Percentiles rank a stretch among this genome's conserved stretches.
phyloP scores from a whole-genome alignment of 1,284 basidiomycete genomes.

The Papiliotrema flavescens region DNA sequence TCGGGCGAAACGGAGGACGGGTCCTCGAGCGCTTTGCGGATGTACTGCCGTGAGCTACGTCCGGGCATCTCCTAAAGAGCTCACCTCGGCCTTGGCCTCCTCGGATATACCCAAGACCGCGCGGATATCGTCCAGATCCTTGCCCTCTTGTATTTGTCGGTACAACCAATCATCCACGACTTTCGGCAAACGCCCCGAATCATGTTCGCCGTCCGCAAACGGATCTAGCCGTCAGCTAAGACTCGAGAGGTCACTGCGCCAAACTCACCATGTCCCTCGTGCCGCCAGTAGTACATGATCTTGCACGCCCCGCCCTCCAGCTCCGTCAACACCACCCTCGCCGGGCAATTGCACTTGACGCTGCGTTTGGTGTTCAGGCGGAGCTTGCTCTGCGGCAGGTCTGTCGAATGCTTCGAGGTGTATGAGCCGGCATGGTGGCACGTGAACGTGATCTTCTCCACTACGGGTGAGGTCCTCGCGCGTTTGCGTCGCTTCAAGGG shows the following conservation, averaged over 20 bases:
- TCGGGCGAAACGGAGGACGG: slow-evolving; percentile 27
- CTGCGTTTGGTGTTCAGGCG: slow-evolving; percentile 44
- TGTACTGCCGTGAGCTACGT: slow-evolving; percentile 20
- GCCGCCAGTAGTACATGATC: slow-evolving; percentile 42
- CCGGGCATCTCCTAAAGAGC: background rate
- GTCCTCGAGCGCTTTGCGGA: slow-evolving; percentile 33
- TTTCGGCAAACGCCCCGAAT: slow-evolving; percentile 38
- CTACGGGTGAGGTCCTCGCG: slow-evolving; percentile 31
- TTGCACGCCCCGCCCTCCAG: slow-evolving; percentile 36
- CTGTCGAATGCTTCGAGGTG: slow-evolving; percentile 34
- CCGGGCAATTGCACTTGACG: slow-evolving; percentile 45
- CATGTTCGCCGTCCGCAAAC: slow-evolving; percentile 34
- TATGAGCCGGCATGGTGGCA: slow-evolving; percentile 46
- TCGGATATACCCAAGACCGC: slow-evolving; percentile 34
- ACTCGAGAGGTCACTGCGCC: background rate
- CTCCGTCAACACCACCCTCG: slow-evolving; percentile 42
- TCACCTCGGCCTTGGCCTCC: slow-evolving; percentile 33
- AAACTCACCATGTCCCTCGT: slow-evolving; percentile 43
- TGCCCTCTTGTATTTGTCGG: slow-evolving; percentile 37
- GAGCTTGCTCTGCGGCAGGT: slow-evolving; percentile 36
- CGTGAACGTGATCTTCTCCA: slow-evolving; percentile 45
- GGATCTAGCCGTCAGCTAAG: slow-evolving; percentile 27
- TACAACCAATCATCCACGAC: slow-evolving; percentile 44
- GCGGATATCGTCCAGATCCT: slow-evolving; percentile 39
- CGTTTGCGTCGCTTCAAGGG: slow-evolving; percentile 40